Evolutionary conservation across 805 yeast species (phyloP).

Genomic region (Hanseniaspora clermontiae): DNA sequence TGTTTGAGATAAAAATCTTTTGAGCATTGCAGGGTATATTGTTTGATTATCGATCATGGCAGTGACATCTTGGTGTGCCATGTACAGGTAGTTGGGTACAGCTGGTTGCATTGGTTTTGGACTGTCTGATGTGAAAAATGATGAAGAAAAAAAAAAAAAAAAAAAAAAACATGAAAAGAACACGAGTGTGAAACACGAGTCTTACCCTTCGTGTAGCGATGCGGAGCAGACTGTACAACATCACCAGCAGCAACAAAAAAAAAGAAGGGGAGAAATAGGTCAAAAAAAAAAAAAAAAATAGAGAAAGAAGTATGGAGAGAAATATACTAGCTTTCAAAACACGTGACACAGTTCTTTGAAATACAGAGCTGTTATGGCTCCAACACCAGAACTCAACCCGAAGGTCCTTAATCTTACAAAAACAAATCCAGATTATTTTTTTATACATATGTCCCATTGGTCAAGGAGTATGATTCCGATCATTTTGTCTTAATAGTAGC

Average conservation of each 20-base stretch:
- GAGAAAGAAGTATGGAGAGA: too few relatives aligned
- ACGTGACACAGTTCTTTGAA: too few relatives aligned
- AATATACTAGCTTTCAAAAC: too few relatives aligned
- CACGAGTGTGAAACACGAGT: too few relatives aligned
- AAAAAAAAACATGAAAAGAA: not conserved
- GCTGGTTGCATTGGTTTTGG: not conserved
- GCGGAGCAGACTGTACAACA: too few relatives aligned
- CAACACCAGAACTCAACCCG: too few relatives aligned
- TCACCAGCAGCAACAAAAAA: too few relatives aligned
- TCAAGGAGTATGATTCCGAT: conserved; percentile 40
- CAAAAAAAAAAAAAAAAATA: too few relatives aligned
- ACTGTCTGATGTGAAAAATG: not conserved
- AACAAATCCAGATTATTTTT: conserved; percentile 36
- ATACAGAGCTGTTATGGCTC: conserved; percentile 33
- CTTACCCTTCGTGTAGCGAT: too few relatives aligned
- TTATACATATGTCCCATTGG: conserved; percentile 40
- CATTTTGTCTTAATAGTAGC: conserved; percentile 38
- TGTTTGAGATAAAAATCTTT: not conserved
- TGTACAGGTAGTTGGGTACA: not conserved
- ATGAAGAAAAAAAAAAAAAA: not conserved
- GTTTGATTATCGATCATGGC: not conserved
- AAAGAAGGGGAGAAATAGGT: too few relatives aligned
- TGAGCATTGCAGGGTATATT: not conserved
- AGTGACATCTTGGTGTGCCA: not conserved
- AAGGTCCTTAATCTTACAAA: conserved; percentile 40